A percentile compares a stretch with the other conserved stretches of the same genome.
Evolutionary conservation across 164 flowering plant genomes (phyloP).

Genomic region (Vitis cinerea): DNA sequence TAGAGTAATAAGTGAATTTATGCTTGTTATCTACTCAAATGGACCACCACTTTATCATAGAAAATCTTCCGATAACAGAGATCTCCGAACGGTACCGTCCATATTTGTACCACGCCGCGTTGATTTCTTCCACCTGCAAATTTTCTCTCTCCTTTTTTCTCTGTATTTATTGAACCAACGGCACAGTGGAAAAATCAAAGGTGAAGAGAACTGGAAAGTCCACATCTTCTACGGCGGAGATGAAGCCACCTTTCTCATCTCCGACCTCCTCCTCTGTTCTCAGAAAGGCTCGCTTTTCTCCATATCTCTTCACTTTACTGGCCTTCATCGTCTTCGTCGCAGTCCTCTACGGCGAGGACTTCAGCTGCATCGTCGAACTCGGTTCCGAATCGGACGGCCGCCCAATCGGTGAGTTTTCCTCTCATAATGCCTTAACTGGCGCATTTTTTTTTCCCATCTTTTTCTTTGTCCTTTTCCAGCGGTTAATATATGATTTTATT

Average conservation of each 20-base stretch:
- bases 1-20: too few species aligned
- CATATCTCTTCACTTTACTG: conserved; percentile 49
- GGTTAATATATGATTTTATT: too few species aligned
- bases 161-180: too few species aligned
- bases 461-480: conserved; percentile 9
- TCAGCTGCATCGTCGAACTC: conserved; percentile 43
- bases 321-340: conserved; percentile 64
- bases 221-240: conserved; percentile 2
- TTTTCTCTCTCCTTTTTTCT: too few species aligned
- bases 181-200: not conserved
- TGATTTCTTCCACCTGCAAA: too few species aligned
- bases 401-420: conserved; percentile 36
- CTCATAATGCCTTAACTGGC: not conserved
- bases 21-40: too few species aligned
- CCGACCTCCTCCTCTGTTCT: conserved; percentile 25
- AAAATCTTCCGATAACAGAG: too few species aligned
- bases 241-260: conserved; percentile 43
- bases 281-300: conserved; percentile 53
- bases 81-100: too few species aligned
- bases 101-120: too few species aligned
- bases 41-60: too few species aligned
- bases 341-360: conserved; percentile 55
- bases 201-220: too few species aligned
- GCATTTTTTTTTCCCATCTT: not conserved
- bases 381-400: conserved; percentile 11